These are phyloP conservation scores for Fusarium sp. DNA, from an alignment of 2,329 filamentous ascomycete species.

Conservation along the genomic window DNA sequence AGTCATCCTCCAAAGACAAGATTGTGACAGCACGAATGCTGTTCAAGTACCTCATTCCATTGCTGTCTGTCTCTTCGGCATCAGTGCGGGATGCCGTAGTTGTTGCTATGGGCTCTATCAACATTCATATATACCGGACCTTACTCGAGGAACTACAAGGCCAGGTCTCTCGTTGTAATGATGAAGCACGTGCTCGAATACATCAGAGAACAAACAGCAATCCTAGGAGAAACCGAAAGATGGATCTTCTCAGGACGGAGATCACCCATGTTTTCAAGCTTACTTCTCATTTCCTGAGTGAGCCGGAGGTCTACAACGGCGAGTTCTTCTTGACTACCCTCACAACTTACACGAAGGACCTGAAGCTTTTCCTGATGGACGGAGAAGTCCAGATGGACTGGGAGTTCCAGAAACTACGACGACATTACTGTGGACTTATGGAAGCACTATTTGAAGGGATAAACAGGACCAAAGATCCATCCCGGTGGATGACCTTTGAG, in stretches of 20 bases:
- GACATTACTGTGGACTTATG: constrained; percentile 94
- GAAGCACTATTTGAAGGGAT: constrained; percentile 95
- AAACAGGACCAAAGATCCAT: constrained; percentile 85
- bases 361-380: constrained; percentile 95
- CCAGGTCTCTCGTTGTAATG: constrained; percentile 87
- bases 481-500: constrained; percentile 98
- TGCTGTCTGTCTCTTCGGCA: constrained; percentile 83
- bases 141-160: constrained; percentile 91
- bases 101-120: constrained; percentile 92
- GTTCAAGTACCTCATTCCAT: constrained; percentile 91
- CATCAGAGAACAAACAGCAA: constrained; percentile 90
- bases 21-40: constrained; percentile 90
- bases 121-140: constrained; percentile 92
- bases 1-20: constrained; percentile 76
- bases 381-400: constrained; percentile 94
- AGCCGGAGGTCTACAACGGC: constrained; percentile 83
- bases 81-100: constrained; percentile 93
- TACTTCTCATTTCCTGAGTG: constrained; percentile 89
- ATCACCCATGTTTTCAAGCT: constrained; percentile 97
- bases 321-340: constrained; percentile 94
- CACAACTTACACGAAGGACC: constrained; percentile 89
- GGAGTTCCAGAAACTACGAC: constrained; percentile 91
- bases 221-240: constrained; percentile 84
- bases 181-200: constrained; percentile 88
- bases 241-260: constrained; percentile 90